Percentiles rank a stretch among this genome's conserved stretches.
phyloP scores from a whole-genome alignment of 164 flowering plant genomes.

The Nymphaea thermarum region DNA sequence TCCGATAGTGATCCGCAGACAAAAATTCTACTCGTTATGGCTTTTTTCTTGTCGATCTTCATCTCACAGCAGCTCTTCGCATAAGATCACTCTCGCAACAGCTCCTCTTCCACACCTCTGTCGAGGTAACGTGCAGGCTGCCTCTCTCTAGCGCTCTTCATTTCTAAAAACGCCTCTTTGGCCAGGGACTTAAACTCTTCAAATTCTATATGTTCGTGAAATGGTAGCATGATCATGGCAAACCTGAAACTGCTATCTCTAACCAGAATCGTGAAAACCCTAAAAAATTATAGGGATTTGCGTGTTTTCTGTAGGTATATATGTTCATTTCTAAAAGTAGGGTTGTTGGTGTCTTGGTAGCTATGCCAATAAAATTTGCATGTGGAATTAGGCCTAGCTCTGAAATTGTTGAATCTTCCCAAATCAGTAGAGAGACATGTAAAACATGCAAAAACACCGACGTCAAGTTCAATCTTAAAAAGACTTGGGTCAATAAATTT shows the following conservation, averaged over 20 bases:
- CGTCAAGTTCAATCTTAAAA: slow-evolving; percentile 13
- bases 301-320: slow-evolving; percentile 42
- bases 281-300: background rate
- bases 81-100: too few species aligned
- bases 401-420: slow-evolving; percentile 9
- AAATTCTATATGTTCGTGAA: slow-evolving; percentile 48
- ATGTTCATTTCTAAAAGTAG: slow-evolving; percentile 51
- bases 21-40: too few species aligned
- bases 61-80: too few species aligned
- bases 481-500: slow-evolving; percentile 50
- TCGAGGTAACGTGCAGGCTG: too few species aligned
- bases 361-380: slow-evolving; percentile 58
- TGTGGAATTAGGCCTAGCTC: slow-evolving; percentile 32
- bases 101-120: too few species aligned
- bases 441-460: slow-evolving; percentile 9
- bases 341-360: slow-evolving; percentile 64
- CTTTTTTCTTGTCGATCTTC: too few species aligned
- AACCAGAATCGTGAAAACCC: background rate
- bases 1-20: too few species aligned
- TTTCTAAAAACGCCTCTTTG: too few species aligned
- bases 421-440: background rate
- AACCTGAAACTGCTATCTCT: background rate
- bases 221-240: slow-evolving; percentile 11
- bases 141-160: too few species aligned
- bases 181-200: background rate